Evolutionary conservation across 257 asterid species (phyloP).

Genomic region (Jacaranda copaia): DNA sequence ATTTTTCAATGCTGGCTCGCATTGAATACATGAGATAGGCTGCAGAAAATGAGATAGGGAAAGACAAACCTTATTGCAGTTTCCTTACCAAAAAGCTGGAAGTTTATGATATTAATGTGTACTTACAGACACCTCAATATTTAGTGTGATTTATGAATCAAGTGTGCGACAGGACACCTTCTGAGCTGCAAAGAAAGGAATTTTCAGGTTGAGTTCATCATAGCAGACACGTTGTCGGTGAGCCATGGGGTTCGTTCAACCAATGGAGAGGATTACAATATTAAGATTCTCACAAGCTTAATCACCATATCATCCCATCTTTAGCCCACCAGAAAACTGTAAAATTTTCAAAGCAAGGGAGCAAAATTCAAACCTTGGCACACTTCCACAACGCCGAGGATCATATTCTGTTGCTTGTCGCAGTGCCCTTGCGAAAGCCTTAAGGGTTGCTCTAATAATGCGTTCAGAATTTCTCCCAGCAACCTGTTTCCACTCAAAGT

Average conservation of each 20-base stretch:
- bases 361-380: too few species aligned
- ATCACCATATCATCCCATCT: background rate
- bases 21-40: slow-evolving; percentile 25
- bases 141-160: slow-evolving; percentile 40
- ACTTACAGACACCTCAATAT: slow-evolving; percentile 8
- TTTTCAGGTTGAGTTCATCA: background rate
- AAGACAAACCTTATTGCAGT: slow-evolving; percentile 30
- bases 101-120: background rate
- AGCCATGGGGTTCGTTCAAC: background rate
- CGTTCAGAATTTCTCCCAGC: too few species aligned
- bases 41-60: slow-evolving; percentile 21
- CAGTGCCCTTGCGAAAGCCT: too few species aligned
- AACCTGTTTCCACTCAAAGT: too few species aligned
- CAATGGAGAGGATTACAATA: background rate
- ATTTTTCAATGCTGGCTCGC: slow-evolving; percentile 2
- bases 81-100: slow-evolving; percentile 25
- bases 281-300: background rate
- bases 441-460: too few species aligned
- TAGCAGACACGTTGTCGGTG: background rate
- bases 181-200: slow-evolving; percentile 67
- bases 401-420: too few species aligned
- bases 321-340: background rate
- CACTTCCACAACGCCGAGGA: too few species aligned
- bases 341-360: too few species aligned
- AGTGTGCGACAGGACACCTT: slow-evolving; percentile 78